A percentile compares a stretch with the other conserved stretches of the same genome.
Evolutionary conservation across 2,329 filamentous ascomycete species (phyloP).

Genomic region (Talaromyces sp.): DNA sequence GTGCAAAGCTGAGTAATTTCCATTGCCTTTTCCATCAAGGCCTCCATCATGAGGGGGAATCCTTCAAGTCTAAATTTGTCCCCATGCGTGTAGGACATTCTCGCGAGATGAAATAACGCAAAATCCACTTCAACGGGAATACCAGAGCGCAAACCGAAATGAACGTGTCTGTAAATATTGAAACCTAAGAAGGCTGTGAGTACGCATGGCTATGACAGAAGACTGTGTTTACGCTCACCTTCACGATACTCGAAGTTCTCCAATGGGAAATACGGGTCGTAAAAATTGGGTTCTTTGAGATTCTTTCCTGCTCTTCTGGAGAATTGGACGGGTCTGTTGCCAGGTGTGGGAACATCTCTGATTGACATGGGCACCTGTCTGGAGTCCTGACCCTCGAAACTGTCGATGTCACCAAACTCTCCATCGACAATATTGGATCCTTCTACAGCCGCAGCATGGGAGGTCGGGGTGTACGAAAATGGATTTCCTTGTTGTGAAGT

Average conservation of each 20-base stretch:
- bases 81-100: conserved; percentile 89
- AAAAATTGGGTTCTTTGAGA: conserved; percentile 33
- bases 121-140: conserved; percentile 83
- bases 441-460: conserved; percentile 17
- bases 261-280: conserved; percentile 35
- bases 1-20: conserved; percentile 75
- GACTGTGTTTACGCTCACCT: conserved; percentile 22
- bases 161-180: conserved; percentile 81
- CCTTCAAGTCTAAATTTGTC: conserved; percentile 95
- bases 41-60: conserved; percentile 82
- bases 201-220: background rate
- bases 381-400: conserved; percentile 37
- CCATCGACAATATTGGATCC: conserved; percentile 28
- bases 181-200: conserved; percentile 29
- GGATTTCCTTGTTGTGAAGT: background rate
- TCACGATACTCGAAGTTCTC: conserved; percentile 33
- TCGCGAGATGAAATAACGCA: conserved; percentile 85
- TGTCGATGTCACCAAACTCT: conserved; percentile 25
- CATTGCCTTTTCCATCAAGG: conserved; percentile 76
- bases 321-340: conserved; percentile 39
- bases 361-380: conserved; percentile 35
- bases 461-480: conserved; percentile 4
- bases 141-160: conserved; percentile 75
- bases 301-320: conserved; percentile 25
- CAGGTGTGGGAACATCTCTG: conserved; percentile 39